Evolutionary conservation across 768 basidiomycete genomes (phyloP).

Genomic region (Leccinum olivaceopallidum): DNA sequence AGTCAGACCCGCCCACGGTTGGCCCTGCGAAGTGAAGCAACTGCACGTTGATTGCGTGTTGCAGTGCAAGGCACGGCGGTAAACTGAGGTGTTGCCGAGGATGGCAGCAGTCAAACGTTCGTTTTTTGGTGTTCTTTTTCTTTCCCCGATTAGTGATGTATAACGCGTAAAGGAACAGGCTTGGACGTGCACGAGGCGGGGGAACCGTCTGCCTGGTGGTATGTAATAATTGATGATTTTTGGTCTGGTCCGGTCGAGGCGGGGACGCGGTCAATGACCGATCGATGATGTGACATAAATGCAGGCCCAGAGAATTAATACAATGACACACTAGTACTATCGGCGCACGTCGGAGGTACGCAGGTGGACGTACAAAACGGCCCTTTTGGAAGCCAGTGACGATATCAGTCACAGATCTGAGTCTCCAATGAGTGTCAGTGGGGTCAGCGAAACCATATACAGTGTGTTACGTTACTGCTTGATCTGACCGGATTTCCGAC

Average conservation of each 20-base stretch:
- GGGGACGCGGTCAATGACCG: background rate
- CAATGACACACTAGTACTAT: background rate
- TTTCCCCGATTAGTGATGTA: background rate
- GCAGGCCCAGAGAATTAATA: background rate
- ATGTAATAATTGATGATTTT: background rate
- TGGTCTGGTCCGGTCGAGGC: background rate
- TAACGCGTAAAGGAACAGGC: background rate
- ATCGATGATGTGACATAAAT: background rate
- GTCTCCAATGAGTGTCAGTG: background rate
- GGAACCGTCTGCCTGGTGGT: background rate
- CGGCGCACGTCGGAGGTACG: slow-evolving; percentile 6
- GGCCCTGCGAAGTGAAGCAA: background rate
- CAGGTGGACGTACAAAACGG: background rate
- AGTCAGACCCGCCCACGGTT: background rate
- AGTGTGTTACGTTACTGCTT: background rate
- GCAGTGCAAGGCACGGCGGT: background rate
- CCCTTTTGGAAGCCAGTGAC: background rate
- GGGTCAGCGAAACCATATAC: background rate
- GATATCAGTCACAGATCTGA: background rate
- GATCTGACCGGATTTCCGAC: background rate
- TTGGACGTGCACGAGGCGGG: slow-evolving; percentile 1
- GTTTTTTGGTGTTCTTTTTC: background rate
- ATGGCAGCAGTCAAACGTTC: background rate
- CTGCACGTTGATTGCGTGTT: background rate
- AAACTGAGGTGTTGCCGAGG: background rate